Percentiles rank a stretch among this genome's conserved stretches.
Conservation (phyloP, 2,329 filamentous ascomycete genomes). For the Ophiostoma tasmaniense region DNA sequence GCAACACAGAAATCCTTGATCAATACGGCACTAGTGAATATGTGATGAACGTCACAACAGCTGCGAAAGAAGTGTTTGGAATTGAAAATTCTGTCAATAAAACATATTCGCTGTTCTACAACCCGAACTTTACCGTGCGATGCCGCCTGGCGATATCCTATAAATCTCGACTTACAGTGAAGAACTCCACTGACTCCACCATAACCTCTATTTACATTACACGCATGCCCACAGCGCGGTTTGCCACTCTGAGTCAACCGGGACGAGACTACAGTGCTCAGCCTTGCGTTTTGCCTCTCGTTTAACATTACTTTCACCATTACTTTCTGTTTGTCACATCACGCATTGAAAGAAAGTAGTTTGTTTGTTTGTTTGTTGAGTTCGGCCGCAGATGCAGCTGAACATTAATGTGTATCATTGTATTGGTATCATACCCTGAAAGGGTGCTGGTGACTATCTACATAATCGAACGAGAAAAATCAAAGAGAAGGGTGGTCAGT, state of each 20-base stretch:
- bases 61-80: too few species aligned
- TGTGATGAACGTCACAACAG: too few species aligned
- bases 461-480: conserved; percentile 5
- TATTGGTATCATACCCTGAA: conserved; percentile 7
- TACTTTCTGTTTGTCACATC: too few species aligned
- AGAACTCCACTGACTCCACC: background rate
- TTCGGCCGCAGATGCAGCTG: background rate
- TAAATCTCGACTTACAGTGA: background rate
- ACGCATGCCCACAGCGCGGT: background rate
- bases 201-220: background rate
- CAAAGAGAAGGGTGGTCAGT: background rate
- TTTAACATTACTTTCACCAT: too few species aligned
- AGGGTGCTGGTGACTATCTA: conserved; percentile 5
- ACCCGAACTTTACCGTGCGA: background rate
- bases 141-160: background rate
- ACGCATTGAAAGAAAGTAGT: background rate
- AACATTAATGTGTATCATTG: background rate
- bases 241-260: background rate
- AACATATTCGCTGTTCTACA: background rate
- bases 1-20: too few species aligned
- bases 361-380: background rate
- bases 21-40: too few species aligned
- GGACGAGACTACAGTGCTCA: background rate
- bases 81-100: too few species aligned
- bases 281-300: background rate